phyloP scores from a whole-genome alignment of 257 asterid species.

The Solanum tarapatanum region DNA sequence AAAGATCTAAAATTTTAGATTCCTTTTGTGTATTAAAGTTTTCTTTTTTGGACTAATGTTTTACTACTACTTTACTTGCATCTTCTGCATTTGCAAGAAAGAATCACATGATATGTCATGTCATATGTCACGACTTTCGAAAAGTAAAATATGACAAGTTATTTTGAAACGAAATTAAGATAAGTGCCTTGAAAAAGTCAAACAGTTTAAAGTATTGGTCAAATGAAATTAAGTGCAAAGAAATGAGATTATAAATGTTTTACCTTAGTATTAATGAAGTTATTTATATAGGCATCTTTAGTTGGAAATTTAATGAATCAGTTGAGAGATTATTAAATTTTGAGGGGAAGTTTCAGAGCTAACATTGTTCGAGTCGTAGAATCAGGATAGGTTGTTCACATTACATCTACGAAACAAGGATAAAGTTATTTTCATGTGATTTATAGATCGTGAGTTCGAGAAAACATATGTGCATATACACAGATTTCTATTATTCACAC shows the following conservation, averaged over 20 bases:
- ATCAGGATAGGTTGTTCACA: background rate
- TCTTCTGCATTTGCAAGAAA: no score
- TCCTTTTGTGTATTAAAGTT: background rate
- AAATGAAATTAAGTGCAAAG: background rate
- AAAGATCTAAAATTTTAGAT: background rate
- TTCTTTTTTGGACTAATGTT: background rate
- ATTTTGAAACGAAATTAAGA: accelerated
- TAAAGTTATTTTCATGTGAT: background rate
- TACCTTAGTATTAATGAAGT: background rate
- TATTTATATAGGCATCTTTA: background rate
- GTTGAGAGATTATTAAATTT: background rate
- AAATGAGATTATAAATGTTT: background rate
- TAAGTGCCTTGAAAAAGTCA: background rate
- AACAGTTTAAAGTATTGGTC: background rate
- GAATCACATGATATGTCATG: background rate
- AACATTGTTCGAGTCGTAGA: no score
- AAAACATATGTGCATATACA: background rate
- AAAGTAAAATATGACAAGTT: background rate
- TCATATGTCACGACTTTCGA: no score
- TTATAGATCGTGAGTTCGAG: background rate
- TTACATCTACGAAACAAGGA: background rate
- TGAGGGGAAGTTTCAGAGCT: background rate
- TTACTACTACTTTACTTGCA: background rate
- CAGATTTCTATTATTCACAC: background rate
- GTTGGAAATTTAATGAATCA: background rate